Base-by-base conservation (phyloP, 306 rosid species). In the Casuarina equisetifolia region DNA sequence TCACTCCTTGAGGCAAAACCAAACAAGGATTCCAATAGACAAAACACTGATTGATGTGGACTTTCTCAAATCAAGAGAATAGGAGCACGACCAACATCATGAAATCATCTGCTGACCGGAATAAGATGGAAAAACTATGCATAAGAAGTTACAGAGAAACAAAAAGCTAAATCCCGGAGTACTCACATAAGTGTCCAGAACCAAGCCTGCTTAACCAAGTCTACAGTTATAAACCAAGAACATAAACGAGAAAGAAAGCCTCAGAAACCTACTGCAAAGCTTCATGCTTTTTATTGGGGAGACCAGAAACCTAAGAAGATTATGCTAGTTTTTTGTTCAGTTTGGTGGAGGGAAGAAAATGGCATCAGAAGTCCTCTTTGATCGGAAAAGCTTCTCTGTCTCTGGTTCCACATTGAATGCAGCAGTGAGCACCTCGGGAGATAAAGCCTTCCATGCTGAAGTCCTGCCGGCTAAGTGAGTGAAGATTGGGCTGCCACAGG, bases 261-360 rank as follows among this genome's bases (percentile, higher is more conserved):
- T 1, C 4, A 3, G 7, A 17, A 6, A 44, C 48, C 38, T 45
- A 66, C 11, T 20, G 58, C 74, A 63, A 25, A 79, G 11, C 71
- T 43, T 49, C 78, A 46, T 54, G 59, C 68, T 80, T 52, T 45
- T 79, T 66, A 73, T 70, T 80, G 70, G 55, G 79, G 73, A 20
- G 74, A 44, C 80, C 25, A 51, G 35, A 13, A 16, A 70, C n/a
- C 70, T 20, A 49, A 25, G 43, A 40, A 20, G 16, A 6, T 10
- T 15, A 50, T 13, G 45, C 63, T 12, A 48, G 10, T 52, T 3
- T 67, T 12, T 36, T 43, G 71, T 76, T 85, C 86, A 88, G 25
- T 84, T 84, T 32, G 96, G 84, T 48, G 98, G 98, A 66, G 97
- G 91, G 86, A 94, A 94, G 91, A 94, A 94, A 78, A 91, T 81